Percentiles rank a stretch among this genome's conserved stretches.
phyloP scores from a whole-genome alignment of 352 stramenopile species.

The Globisporangium barbulae region DNA sequence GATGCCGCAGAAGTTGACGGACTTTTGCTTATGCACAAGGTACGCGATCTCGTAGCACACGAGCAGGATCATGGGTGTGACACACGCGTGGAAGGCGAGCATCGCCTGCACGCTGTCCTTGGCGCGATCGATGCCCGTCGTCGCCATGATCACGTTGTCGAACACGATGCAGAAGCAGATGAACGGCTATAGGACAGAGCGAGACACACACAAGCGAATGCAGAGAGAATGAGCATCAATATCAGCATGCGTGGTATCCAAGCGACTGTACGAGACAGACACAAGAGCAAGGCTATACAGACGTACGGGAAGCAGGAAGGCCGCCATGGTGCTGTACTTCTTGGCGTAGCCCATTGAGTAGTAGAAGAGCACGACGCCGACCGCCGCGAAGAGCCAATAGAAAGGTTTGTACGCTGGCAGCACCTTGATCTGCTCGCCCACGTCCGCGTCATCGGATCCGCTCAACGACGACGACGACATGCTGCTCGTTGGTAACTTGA shows the following conservation, averaged over 20 bases:
- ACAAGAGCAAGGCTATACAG: neutral
- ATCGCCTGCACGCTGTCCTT: constrained; percentile 58
- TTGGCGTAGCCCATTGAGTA: constrained; percentile 67
- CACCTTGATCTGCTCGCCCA: constrained; percentile 42
- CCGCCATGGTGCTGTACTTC: constrained; percentile 70
- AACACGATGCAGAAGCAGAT: constrained; percentile 78
- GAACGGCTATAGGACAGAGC: constrained; percentile 48
- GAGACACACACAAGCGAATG: neutral
- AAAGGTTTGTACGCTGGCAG: constrained; percentile 47
- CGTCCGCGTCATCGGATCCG: constrained; percentile 1
- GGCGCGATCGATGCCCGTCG: constrained; percentile 61
- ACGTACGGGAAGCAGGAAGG: constrained; percentile 75
- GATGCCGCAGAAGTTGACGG: constrained; percentile 90
- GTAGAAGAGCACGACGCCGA: constrained; percentile 66
- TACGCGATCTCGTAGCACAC: constrained; percentile 90
- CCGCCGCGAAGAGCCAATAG: constrained; percentile 67
- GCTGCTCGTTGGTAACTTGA: neutral
- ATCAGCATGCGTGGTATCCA: constrained; percentile 3
- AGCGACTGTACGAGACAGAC: constrained; percentile 2
- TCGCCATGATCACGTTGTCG: constrained; percentile 80
- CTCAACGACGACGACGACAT: constrained; percentile 4
- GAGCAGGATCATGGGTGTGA: constrained; percentile 83
- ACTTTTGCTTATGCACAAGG: constrained; percentile 88
- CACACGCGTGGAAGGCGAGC: constrained; percentile 78
- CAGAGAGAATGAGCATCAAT: neutral